Evolutionary conservation across 495 filamentous ascomycete species (phyloP).

Genomic region (Endocarpon pusillum): DNA sequence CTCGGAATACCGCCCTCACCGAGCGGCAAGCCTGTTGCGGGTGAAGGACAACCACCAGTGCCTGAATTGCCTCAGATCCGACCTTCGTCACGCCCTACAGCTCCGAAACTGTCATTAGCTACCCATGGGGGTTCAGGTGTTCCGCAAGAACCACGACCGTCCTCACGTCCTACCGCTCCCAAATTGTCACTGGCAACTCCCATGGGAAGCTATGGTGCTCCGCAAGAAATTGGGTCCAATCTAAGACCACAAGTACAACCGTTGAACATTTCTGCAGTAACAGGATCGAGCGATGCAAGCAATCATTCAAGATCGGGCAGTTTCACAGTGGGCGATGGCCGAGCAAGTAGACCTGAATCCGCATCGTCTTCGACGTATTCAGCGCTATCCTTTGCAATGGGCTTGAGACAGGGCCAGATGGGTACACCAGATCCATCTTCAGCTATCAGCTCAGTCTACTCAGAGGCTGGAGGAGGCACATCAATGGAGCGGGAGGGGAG

Average conservation of each 20-base stretch:
- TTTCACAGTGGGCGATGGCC: slow-evolving; percentile 54
- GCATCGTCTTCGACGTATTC: slow-evolving; percentile 74
- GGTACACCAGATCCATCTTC: slow-evolving; percentile 74
- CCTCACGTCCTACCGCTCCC: slow-evolving; percentile 41
- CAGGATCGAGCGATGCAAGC: slow-evolving; percentile 51
- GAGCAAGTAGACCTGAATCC: slow-evolving; percentile 57
- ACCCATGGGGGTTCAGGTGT: slow-evolving; percentile 37
- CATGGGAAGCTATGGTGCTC: slow-evolving; percentile 53
- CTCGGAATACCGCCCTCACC: slow-evolving; percentile 77
- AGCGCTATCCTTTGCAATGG: slow-evolving; percentile 53
- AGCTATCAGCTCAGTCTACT: slow-evolving; percentile 70
- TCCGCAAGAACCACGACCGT: slow-evolving; percentile 20
- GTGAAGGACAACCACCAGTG: slow-evolving; percentile 19
- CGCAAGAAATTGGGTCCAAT: slow-evolving; percentile 37
- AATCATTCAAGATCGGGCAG: slow-evolving; percentile 60
- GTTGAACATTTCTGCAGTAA: slow-evolving; percentile 21
- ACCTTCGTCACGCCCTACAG: slow-evolving; percentile 32
- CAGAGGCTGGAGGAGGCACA: slow-evolving; percentile 47
- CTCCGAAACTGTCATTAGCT: slow-evolving; percentile 59
- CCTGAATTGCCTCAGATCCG: slow-evolving; percentile 23
- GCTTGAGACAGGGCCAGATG: slow-evolving; percentile 30
- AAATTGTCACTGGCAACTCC: slow-evolving; percentile 69
- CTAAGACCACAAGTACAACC: slow-evolving; percentile 34
- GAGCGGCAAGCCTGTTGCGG: slow-evolving; percentile 48
- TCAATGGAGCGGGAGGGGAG: slow-evolving; percentile 65